A percentile compares a stretch with the other conserved stretches of the same genome.
Conservation (phyloP, 257 asterid species). For the Mentha longifolia region DNA sequence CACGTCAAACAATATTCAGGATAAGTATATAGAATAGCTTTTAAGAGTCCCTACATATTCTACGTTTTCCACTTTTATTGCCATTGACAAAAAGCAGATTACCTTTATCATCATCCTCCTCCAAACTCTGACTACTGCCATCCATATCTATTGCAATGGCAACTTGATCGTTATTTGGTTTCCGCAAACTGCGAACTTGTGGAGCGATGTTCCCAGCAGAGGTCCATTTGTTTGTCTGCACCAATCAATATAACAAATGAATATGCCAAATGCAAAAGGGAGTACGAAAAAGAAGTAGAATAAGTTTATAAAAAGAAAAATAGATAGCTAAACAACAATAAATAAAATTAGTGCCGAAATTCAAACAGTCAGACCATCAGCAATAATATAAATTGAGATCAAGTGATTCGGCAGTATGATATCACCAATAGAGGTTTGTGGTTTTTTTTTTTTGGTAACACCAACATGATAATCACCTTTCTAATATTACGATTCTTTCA, state of each 20-base stretch:
- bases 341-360: background rate
- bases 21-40: conserved; percentile 27
- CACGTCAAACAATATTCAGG: conserved; percentile 14
- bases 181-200: conserved; percentile 95
- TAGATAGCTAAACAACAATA: background rate
- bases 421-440: conserved; percentile 7
- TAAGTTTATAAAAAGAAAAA: background rate
- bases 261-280: conserved; percentile 30
- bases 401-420: background rate
- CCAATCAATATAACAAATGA: conserved; percentile 28
- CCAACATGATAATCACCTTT: conserved; percentile 4
- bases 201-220: conserved; percentile 63
- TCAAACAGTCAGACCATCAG: background rate
- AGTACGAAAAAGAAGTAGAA: background rate
- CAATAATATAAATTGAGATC: background rate
- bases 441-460: conserved; percentile 3
- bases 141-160: conserved; percentile 88
- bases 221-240: conserved; percentile 76
- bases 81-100: conserved; percentile 30
- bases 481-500: background rate
- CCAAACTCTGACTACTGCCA: conserved; percentile 56
- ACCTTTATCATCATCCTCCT: conserved; percentile 81
- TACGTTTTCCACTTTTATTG: conserved; percentile 2
- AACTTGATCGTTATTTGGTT: conserved; percentile 83
- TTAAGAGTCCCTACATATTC: conserved; percentile 16